A percentile compares a stretch with the other conserved stretches of the same genome.
These are phyloP conservation scores for Colletotrichum filicis DNA, from an alignment of 2,329 filamentous ascomycete genomes.

Conservation along the genomic window DNA sequence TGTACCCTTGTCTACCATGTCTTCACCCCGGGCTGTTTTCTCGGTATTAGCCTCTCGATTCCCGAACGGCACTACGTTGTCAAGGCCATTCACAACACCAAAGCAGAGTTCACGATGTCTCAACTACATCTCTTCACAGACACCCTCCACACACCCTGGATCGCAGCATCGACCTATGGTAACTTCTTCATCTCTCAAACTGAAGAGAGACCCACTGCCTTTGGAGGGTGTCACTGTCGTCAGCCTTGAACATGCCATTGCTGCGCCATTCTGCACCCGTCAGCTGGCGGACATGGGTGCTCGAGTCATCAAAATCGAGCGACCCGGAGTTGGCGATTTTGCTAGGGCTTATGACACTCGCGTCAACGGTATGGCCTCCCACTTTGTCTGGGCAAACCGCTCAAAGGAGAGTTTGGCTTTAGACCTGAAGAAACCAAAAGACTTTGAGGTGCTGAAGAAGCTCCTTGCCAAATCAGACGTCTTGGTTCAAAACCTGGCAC, in stretches of 20 bases:
- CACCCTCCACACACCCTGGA: no score
- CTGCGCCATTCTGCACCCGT: conserved; percentile 64
- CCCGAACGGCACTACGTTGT: not conserved
- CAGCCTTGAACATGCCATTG: conserved; percentile 64
- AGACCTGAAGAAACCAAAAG: conserved; percentile 56
- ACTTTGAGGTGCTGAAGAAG: conserved; percentile 55
- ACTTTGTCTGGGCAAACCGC: conserved; percentile 67
- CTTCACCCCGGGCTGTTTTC: not conserved
- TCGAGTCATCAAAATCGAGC: conserved; percentile 65
- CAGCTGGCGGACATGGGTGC: conserved; percentile 65
- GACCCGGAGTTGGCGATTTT: conserved; percentile 62
- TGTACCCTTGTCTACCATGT: not conserved
- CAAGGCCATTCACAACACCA: not conserved
- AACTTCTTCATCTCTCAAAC: not conserved
- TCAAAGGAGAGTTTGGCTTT: conserved; percentile 64
- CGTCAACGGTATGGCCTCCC: conserved; percentile 60
- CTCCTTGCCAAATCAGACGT: conserved; percentile 59
- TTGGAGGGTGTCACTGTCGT: conserved; percentile 60
- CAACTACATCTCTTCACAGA: not conserved
- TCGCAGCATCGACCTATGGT: not conserved
- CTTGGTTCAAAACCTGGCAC: conserved; percentile 64
- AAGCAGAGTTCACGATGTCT: not conserved
- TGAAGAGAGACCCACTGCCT: conserved; percentile 28
- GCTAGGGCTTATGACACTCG: conserved; percentile 61
- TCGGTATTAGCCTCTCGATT: not conserved